A percentile compares a stretch with the other conserved stretches of the same genome.
Conservation (phyloP, 441 rosid species). For the California macrophylla region DNA sequence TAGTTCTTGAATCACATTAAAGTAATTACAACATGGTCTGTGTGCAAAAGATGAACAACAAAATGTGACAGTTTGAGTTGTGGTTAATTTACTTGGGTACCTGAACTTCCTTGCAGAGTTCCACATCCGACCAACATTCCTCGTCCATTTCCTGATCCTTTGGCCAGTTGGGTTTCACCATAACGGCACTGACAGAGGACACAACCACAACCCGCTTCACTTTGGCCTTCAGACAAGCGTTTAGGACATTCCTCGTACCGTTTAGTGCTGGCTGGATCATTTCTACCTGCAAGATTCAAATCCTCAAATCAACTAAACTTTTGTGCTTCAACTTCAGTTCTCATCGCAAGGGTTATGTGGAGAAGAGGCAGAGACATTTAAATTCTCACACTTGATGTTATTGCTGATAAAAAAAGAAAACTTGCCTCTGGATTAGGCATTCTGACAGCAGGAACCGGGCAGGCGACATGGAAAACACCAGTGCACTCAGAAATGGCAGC, state of each 20-base stretch:
- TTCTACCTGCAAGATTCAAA: conserved; percentile 23
- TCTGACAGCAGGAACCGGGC: conserved; percentile 23
- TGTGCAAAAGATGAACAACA: not conserved
- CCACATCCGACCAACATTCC: conserved; percentile 36
- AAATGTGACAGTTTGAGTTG: not conserved
- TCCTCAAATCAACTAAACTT: not conserved
- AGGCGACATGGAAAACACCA: conserved; percentile 42
- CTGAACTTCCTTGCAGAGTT: conserved; percentile 21
- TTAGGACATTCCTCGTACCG: conserved; percentile 34
- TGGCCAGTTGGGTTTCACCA: conserved; percentile 31
- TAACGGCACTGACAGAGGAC: conserved; percentile 30
- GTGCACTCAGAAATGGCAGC: conserved; percentile 33
- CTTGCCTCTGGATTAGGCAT: conserved; percentile 33
- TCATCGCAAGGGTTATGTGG: not conserved
- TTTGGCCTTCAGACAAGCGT: conserved; percentile 30
- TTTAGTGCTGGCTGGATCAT: conserved; percentile 29
- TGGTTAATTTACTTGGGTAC: conserved; percentile 9
- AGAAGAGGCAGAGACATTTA: too few relatives aligned
- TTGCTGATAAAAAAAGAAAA: not conserved
- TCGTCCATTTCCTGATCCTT: conserved; percentile 28
- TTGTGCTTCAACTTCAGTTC: not conserved
- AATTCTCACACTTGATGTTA: not conserved
- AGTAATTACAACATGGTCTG: not conserved
- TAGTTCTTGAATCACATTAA: conserved; percentile 13
- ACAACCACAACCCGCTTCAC: conserved; percentile 39